Conservation (phyloP, 768 basidiomycete genomes). For the Rhizopogon vesiculosus region DNA sequence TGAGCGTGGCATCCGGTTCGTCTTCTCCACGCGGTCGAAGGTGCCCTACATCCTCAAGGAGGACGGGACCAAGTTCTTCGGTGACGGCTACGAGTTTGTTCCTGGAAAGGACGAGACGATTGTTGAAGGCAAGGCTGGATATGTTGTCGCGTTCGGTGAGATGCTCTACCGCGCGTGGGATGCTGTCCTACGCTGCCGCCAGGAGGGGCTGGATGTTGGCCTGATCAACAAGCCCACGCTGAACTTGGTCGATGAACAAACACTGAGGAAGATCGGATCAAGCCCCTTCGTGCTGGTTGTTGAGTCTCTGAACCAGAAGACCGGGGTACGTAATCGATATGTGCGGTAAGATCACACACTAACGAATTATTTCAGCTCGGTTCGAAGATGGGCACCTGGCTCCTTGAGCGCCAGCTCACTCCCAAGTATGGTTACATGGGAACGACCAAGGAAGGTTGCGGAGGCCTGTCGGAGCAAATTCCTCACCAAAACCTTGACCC, state of each 20-base stretch:
- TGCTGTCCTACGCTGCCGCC: conserved; percentile 69
- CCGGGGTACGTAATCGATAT: conserved; percentile 44
- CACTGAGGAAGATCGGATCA: conserved; percentile 64
- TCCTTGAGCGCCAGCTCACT: conserved; percentile 75
- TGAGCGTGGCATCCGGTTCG: conserved; percentile 74
- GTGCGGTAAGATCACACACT: not conserved
- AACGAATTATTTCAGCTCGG: conserved; percentile 46
- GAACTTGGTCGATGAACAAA: conserved; percentile 81
- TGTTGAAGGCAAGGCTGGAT: conserved; percentile 71
- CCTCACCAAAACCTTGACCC: conserved; percentile 78
- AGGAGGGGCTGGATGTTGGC: conserved; percentile 75
- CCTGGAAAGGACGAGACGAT: conserved; percentile 86
- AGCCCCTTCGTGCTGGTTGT: conserved; percentile 80
- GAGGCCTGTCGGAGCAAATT: conserved; percentile 82
- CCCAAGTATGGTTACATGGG: conserved; percentile 84
- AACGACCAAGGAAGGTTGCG: conserved; percentile 68
- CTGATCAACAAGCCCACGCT: conserved; percentile 83
- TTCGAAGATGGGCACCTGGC: conserved; percentile 82
- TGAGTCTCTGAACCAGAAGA: conserved; percentile 87
- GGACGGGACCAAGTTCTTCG: conserved; percentile 66
- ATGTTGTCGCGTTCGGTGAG: conserved; percentile 83
- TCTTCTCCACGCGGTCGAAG: conserved; percentile 88
- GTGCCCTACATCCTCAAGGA: conserved; percentile 82
- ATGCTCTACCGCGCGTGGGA: conserved; percentile 84
- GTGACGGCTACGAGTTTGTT: conserved; percentile 67